Conservation (phyloP, 169 alveolate genomes). For the Neospora caninum region DNA sequence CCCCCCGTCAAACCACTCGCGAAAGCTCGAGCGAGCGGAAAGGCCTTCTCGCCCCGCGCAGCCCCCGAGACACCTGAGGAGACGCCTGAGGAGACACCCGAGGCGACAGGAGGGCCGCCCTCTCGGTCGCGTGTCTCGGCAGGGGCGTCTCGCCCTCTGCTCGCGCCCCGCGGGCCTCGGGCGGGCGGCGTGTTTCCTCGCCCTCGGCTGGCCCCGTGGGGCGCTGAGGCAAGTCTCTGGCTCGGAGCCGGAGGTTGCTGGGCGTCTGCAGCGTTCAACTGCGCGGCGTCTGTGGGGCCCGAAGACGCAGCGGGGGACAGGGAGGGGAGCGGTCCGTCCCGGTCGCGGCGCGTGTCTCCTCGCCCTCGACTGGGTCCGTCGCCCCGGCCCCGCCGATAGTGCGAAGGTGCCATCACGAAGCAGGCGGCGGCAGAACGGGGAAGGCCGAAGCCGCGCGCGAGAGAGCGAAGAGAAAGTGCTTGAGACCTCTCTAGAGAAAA, state of each 20-base stretch:
- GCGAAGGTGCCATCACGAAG: background rate
- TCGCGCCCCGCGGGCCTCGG: background rate
- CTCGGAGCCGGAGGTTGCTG: too few relatives aligned
- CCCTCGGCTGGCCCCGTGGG: too few relatives aligned
- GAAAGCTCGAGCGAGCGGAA: background rate
- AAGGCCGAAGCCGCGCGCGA: too few relatives aligned
- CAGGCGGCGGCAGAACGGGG: background rate
- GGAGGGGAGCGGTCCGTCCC: background rate
- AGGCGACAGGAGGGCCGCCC: background rate
- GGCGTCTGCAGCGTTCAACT: too few relatives aligned
- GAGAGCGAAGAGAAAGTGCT: too few relatives aligned
- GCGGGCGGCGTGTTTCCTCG: too few relatives aligned
- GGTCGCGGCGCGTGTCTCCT: background rate
- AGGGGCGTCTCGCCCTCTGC: background rate
- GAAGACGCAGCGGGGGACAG: background rate
- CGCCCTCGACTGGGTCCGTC: constrained; percentile 13
- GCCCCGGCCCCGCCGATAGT: background rate
- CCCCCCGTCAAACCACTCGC: background rate
- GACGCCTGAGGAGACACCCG: too few relatives aligned
- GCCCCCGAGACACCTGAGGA: background rate
- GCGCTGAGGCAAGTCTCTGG: too few relatives aligned
- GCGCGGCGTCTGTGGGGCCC: too few relatives aligned
- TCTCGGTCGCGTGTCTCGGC: background rate
- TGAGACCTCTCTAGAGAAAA: too few relatives aligned
- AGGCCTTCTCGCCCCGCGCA: background rate